Evolutionary conservation across 140 eudicot species (phyloP), one percentile per base, ranked within the genome.

Genomic region (Oenanthe javanica): DNA sequence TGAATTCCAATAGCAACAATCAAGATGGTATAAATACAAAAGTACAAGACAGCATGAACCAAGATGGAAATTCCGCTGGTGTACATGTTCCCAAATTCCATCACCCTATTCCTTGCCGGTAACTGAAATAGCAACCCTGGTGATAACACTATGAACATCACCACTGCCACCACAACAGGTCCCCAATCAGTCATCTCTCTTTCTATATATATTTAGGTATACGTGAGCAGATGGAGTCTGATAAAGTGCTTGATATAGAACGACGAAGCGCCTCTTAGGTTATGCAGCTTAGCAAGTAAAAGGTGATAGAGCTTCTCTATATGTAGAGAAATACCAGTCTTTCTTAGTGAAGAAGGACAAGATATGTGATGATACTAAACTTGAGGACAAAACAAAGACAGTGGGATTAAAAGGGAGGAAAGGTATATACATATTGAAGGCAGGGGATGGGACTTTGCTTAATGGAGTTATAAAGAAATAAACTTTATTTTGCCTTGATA

Each of bases 81-180:
- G 45, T 45, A 36, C 81, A 84, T 83, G 77, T 79, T 88, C 13
- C 95, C 90, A 31, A 88, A 90, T 66, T 90, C 92, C 72, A 90
- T 79, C 15, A 85, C 87, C 76, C 88, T 87, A 0, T 90, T 77
- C 45, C 88, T 90, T 1, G 85, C 89, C 0, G 92, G 90, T 31
- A 90, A 16, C 81, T 90, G 95, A 55, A 86, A 90, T 72, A 90
- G 86, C 70, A 88, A 84, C 5, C 94, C 94, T 1, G 92, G 94
- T 3, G 92, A 88, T 72, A 88, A 70, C 25, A 88, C 84, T 48
- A 90, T 86, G 84, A 88, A 90, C 80, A 90, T 43, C 77, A 85
- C 80, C 57, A 88, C 77, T 21, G 92, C 86, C 10, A 90, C 89
- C n/a, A 88, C 82, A 51, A 88, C 74, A 2, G 95, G 95, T 79